Percentiles rank a stretch among this genome's conserved stretches.
These are phyloP conservation scores for Penicillium chermesinum DNA, from an alignment of 495 filamentous ascomycete genomes.

Conservation along the genomic window DNA sequence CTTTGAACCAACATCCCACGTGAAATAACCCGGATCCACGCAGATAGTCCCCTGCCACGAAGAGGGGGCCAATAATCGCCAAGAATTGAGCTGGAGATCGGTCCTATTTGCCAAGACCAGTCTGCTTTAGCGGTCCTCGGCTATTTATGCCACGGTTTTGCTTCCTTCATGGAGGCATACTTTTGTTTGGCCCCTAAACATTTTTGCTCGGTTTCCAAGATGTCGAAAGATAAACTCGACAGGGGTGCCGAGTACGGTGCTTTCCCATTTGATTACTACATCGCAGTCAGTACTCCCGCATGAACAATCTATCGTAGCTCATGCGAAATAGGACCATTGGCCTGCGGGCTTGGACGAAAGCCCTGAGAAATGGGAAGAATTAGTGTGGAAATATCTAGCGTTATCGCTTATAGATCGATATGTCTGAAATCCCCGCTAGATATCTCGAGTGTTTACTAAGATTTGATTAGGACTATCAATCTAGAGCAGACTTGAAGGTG, in stretches of 20 bases:
- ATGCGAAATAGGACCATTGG: slow-evolving; percentile 7
- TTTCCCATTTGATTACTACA: slow-evolving; percentile 7
- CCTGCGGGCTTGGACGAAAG: slow-evolving; percentile 4
- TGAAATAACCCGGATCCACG: too few species aligned
- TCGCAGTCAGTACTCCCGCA: slow-evolving; percentile 2
- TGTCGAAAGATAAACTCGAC: slow-evolving; percentile 6
- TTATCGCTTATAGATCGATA: slow-evolving; percentile 8
- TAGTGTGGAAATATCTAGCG: slow-evolving; percentile 6
- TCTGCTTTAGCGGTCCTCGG: neutral
- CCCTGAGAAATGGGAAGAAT: slow-evolving; percentile 8
- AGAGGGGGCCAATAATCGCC: slow-evolving; percentile 1
- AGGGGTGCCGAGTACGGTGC: slow-evolving; percentile 6
- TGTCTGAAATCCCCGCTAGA: slow-evolving; percentile 2
- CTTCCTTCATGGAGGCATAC: slow-evolving; percentile 2
- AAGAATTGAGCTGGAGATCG: slow-evolving; percentile 2
- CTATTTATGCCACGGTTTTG: neutral
- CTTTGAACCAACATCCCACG: neutral
- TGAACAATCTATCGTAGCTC: slow-evolving; percentile 2
- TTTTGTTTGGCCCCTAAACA: slow-evolving; percentile 7
- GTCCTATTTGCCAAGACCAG: neutral
- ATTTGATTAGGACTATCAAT: slow-evolving; percentile 8
- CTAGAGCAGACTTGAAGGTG: slow-evolving; percentile 5
- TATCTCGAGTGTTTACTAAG: slow-evolving; percentile 6
- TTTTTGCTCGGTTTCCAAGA: slow-evolving; percentile 1
- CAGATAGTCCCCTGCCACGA: neutral